These are phyloP conservation scores for Aureobasidium namibiae DNA, from an alignment of 2,329 filamentous ascomycete genomes.

Conservation along the genomic window DNA sequence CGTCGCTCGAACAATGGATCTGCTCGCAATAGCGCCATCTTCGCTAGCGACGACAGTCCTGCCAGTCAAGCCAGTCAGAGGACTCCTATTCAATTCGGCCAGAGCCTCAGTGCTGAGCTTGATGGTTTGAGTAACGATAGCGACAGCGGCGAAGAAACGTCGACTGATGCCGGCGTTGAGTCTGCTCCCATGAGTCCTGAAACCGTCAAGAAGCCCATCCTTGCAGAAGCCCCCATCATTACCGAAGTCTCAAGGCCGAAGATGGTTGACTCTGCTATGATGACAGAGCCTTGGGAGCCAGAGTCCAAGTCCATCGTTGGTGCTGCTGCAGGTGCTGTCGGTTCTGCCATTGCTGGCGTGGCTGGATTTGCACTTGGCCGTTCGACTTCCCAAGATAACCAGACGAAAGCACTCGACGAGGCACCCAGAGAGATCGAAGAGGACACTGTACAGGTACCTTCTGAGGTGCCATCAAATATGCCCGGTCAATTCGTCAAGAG, in stretches of 20 bases:
- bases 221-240: not conserved
- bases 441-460: not conserved
- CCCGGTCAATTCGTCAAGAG: not conserved
- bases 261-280: conserved; percentile 54
- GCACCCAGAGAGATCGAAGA: not conserved
- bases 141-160: conserved; percentile 15
- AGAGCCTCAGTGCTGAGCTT: conserved; percentile 87
- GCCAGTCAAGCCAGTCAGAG: conserved; percentile 41
- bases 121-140: conserved; percentile 65
- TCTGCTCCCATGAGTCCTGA: conserved; percentile 14
- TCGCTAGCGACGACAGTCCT: conserved; percentile 40
- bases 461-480: not conserved
- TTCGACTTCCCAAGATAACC: not conserved
- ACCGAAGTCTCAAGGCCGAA: conserved; percentile 16
- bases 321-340: conserved; percentile 23
- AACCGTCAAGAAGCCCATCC: not conserved
- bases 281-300: conserved; percentile 53
- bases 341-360: conserved; percentile 26
- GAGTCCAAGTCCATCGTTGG: conserved; percentile 18
- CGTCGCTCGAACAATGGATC: conserved; percentile 8
- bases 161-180: conserved; percentile 9
- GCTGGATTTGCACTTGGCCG: conserved; percentile 29
- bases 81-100: conserved; percentile 44
- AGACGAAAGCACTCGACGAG: conserved; percentile 6
- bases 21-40: conserved; percentile 10